Evolutionary conservation across 768 basidiomycete genomes (phyloP), one percentile per base, ranked within the genome.

Genomic region (Russula griseocarnosa): DNA sequence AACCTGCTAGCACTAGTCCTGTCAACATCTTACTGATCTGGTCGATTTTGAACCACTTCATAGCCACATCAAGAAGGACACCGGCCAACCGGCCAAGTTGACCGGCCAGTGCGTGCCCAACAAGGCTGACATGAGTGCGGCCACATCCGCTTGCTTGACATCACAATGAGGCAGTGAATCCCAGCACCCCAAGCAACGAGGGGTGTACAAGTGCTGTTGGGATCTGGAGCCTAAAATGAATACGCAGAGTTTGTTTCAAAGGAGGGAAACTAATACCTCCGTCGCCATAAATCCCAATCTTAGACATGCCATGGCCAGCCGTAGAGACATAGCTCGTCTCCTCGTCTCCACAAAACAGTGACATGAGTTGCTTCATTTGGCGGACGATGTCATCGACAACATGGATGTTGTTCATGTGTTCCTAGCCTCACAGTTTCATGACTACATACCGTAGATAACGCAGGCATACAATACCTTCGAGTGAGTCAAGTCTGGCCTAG

Each of bases 301-400:
- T 82, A 5, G 88, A 90, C 92, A 94, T 94, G 10, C 92, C 92
- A 71, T 94, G 92, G 72, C 94, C 92, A 0, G 92, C 90, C 3
- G 89, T 94, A 72, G 92, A 94, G 36, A 94, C 74, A 70, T 81
- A 93, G 63, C 82, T 83, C 0, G 90, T 92, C 60, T 87, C 82
- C 24, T 83, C 76, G 62, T 90, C 87, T 36, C 76, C 69, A 69
- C 85, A 94, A 71, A 88, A 93, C 5, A 83, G 77, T 0, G 74
- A 72, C 24, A 94, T 71, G 3, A 92, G 77, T 42, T 74, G 68
- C 66, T 91, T 88, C 1, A 87, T 84, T 59, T 83, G 78, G 38
- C 77, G 77, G 30, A 92, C 89, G 66, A 94, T 86, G 56, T 74
- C 69, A 67, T 94, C 92, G 1, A 94, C 91, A 5, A 87, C 82